Base-by-base conservation (phyloP, 129 eudicot genomes). In the Cynara cardunculus region DNA sequence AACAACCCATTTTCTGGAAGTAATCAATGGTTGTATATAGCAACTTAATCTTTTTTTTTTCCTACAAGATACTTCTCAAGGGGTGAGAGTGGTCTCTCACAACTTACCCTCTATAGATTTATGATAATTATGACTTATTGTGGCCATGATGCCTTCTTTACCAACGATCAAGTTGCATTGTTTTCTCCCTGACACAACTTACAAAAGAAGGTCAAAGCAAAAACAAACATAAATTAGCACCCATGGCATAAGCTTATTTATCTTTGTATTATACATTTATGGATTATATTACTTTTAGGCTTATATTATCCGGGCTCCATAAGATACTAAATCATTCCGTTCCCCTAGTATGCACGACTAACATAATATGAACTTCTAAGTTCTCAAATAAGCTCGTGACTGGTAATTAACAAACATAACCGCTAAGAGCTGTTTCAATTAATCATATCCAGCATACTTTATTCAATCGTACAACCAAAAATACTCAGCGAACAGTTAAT, bases 131-230 rank as follows among this genome's bases (percentile, higher is more conserved):
- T 24, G 8, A 68, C 46, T 68, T 78, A 68, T 41, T 41, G 68
- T 10, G 74, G 30, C 74, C 4, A 68, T 26, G 41, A 11, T 9
- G 24, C 49, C 75, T 78, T 78, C 69, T 78, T 28, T 41, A 78
- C 7, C 53, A 69, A 19, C 24, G 18, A 27, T 69, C 67, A 78
- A 69, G 14, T 69, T 30, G 25, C 49, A 19, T 44, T 28, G 16
- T 79, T n/a, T 68, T 28, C 59, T 79, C 71, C 71, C 26, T 25
- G 34, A n/a, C 37, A 25, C 59, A 80, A 34, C 44, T 80, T 80
- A 61, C 31, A 35, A 27, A 27, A 27, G 30, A 78, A 78, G 53
- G 75, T 68, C 49, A 65, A 34, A 39, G 49, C 49, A 27, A 27
- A 3, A 25, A 25, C 12, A 39, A 25, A 30, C 83, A 69, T 49